phyloP scores from a whole-genome alignment of 2,329 filamentous ascomycete species.

The Fusarium praegraminearum region DNA sequence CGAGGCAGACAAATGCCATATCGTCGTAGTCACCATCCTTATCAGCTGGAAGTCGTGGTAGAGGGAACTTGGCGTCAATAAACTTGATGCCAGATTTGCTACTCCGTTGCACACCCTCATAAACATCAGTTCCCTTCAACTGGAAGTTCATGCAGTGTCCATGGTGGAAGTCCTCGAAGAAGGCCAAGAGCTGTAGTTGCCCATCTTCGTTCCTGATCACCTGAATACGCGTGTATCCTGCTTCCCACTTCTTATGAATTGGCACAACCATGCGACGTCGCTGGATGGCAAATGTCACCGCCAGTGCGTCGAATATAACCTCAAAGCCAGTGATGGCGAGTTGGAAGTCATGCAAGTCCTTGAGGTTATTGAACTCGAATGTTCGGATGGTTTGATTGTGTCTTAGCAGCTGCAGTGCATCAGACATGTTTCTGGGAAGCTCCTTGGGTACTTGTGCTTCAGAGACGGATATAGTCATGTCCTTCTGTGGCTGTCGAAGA shows the following conservation, averaged over 20 bases:
- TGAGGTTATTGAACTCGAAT: constrained; percentile 73
- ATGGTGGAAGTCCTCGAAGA: constrained; percentile 89
- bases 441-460: constrained; percentile 74
- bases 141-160: constrained; percentile 91
- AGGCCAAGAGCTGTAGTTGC: constrained; percentile 80
- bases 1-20: constrained; percentile 83
- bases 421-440: constrained; percentile 70
- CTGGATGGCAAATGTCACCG: constrained; percentile 82
- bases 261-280: constrained; percentile 89
- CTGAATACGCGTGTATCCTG: constrained; percentile 82
- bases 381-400: constrained; percentile 75
- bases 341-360: constrained; percentile 83
- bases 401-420: constrained; percentile 71
- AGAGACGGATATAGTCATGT: constrained; percentile 80
- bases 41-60: constrained; percentile 72
- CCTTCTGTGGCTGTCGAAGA: constrained; percentile 78
- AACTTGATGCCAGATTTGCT: constrained; percentile 80
- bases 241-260: constrained; percentile 95
- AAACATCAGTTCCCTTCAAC: constrained; percentile 85
- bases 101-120: constrained; percentile 74
- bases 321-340: constrained; percentile 81
- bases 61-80: constrained; percentile 89
- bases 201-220: constrained; percentile 78
- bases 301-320: constrained; percentile 79
- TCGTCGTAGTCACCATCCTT: constrained; percentile 66